Evolutionary conservation across 2,329 filamentous ascomycete genomes (phyloP).

Genomic region (Periconia sp.): DNA sequence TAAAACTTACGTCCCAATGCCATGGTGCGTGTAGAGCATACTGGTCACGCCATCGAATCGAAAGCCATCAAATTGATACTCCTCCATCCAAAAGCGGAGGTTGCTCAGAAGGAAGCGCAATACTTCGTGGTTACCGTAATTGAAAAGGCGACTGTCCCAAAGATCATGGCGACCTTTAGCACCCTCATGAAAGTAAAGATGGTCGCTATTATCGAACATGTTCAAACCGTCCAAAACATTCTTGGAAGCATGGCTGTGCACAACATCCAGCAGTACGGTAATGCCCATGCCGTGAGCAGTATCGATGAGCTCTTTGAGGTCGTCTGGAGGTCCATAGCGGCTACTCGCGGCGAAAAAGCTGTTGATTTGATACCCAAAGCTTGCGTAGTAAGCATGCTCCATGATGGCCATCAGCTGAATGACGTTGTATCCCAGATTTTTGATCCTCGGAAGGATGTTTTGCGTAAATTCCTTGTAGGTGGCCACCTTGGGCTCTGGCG

Average conservation of each 20-base stretch:
- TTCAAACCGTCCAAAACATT: slow-evolving; percentile 95
- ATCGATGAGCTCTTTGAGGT: slow-evolving; percentile 94
- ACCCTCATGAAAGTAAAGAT: slow-evolving; percentile 93
- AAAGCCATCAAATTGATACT: slow-evolving; percentile 96
- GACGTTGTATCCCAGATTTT: slow-evolving; percentile 88
- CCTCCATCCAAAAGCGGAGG: slow-evolving; percentile 98
- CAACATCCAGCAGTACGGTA: slow-evolving; percentile 88
- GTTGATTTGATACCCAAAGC: slow-evolving; percentile 98
- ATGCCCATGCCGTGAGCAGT: slow-evolving; percentile 90
- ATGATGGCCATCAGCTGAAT: slow-evolving; percentile 99
- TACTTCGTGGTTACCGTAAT: slow-evolving; percentile 94
- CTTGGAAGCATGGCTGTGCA: slow-evolving; percentile 97
- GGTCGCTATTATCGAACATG: slow-evolving; percentile 91
- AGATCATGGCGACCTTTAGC: slow-evolving; percentile 82
- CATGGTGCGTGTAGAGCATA: slow-evolving; percentile 96
- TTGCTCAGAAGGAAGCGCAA: slow-evolving; percentile 95
- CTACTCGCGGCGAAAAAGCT: slow-evolving; percentile 98
- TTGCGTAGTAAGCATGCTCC: slow-evolving; percentile 99
- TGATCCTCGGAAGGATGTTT: slow-evolving; percentile 89
- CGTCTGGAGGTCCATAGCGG: slow-evolving; percentile 89
- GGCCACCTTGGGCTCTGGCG: slow-evolving; percentile 81
- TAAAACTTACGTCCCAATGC: slow-evolving; percentile 83
- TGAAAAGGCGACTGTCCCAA: slow-evolving; percentile 97
- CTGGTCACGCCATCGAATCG: slow-evolving; percentile 97
- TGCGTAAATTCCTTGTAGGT: slow-evolving; percentile 97